Evolutionary conservation across 2,329 filamentous ascomycete genomes (phyloP).

Genomic region (Whalleya microplaca): DNA sequence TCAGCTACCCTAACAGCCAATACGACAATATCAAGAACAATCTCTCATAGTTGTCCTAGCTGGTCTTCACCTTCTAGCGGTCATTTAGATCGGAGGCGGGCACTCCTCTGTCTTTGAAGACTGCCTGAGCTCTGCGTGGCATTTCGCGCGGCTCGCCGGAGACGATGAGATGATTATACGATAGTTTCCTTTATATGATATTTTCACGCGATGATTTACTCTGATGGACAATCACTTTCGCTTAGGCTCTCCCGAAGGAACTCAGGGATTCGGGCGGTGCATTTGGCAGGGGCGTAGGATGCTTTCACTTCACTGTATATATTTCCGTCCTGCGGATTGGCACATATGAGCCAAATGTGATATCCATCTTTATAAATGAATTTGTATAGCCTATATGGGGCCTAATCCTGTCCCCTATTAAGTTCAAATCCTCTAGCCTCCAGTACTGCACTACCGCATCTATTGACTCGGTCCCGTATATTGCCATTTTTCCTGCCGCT

Average conservation of each 20-base stretch:
- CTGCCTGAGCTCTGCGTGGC: neutral
- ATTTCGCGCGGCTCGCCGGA: too few relatives aligned
- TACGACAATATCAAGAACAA: slow-evolving; percentile 38
- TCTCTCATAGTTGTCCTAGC: slow-evolving; percentile 14
- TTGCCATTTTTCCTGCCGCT: too few relatives aligned
- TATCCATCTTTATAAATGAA: neutral
- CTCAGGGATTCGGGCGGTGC: neutral
- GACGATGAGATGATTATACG: too few relatives aligned
- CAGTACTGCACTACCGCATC: too few relatives aligned
- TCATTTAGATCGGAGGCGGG: slow-evolving; percentile 23
- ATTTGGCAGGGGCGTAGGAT: neutral
- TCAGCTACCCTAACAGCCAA: slow-evolving; percentile 34
- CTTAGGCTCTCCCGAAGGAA: neutral
- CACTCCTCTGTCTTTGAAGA: slow-evolving; percentile 22
- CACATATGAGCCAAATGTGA: too few relatives aligned
- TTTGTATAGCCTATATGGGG: slow-evolving; percentile 9
- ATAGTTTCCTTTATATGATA: neutral
- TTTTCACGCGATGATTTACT: neutral
- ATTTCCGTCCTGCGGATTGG: slow-evolving; percentile 1
- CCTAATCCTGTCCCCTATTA: too few relatives aligned
- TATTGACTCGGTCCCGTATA: too few relatives aligned
- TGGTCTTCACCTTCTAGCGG: slow-evolving; percentile 1
- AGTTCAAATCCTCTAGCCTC: neutral
- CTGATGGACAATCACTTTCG: neutral
- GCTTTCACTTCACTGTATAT: slow-evolving; percentile 20